These are phyloP conservation scores for Colletotrichum cereale DNA, from an alignment of 2,329 filamentous ascomycete species.

Conservation along the genomic window DNA sequence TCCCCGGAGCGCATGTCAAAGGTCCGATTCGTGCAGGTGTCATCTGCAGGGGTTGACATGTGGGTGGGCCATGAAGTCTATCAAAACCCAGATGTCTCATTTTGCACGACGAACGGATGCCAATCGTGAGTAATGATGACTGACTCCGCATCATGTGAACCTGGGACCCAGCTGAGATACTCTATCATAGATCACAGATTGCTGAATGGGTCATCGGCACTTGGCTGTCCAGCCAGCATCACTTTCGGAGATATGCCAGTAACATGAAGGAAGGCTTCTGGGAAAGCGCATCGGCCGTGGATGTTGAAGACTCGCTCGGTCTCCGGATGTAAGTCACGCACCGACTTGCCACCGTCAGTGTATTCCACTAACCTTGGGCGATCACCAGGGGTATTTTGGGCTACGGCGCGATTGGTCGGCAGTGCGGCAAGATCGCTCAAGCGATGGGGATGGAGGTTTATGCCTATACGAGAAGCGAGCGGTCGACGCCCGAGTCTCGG, in stretches of 20 bases:
- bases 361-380: background rate
- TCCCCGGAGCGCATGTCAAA: conserved; percentile 48
- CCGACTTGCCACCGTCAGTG: background rate
- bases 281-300: background rate
- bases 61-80: conserved; percentile 54
- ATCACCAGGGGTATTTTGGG: conserved; percentile 53
- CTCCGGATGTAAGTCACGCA: conserved; percentile 49
- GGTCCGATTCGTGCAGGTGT: conserved; percentile 59
- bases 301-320: conserved; percentile 49
- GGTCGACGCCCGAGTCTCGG: conserved; percentile 68
- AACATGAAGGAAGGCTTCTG: conserved; percentile 45
- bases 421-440: conserved; percentile 60
- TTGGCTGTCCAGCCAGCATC: conserved; percentile 50
- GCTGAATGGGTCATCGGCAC: conserved; percentile 56
- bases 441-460: conserved; percentile 76
- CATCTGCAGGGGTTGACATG: conserved; percentile 57
- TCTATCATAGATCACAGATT: conserved; percentile 50
- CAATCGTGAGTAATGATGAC: conserved; percentile 52
- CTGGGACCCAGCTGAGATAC: background rate
- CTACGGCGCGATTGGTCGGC: conserved; percentile 60
- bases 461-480: conserved; percentile 74
- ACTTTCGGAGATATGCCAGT: conserved; percentile 47
- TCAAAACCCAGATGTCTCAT: conserved; percentile 50
- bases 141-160: accelerated
- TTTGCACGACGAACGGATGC: conserved; percentile 57